Evolutionary conservation across 805 yeast species (phyloP), one percentile per base, ranked within the genome.

Genomic region (Nakazawaea wyomingensis): DNA sequence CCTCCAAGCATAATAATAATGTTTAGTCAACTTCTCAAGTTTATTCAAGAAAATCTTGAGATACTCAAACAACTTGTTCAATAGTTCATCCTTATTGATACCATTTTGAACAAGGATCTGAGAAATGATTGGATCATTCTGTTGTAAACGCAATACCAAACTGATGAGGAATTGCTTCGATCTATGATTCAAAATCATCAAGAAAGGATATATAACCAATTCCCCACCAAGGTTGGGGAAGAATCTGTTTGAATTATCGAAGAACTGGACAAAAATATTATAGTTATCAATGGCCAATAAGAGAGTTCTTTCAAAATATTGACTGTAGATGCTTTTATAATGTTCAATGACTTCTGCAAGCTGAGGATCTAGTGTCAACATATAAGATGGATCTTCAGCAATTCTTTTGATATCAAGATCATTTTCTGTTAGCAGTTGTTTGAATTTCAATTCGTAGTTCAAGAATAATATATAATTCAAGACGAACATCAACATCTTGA

Each of bases 91-190:
- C 32, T 55, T 55, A 41, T 63, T 64, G 26, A 64, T 64, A 6
- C 59, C 61, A 44, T 63, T 64, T 29, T 50, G 53, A 26, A 49
- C 51, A 27, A 64, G 48, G 35, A 64, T 61, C 34, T 62, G 66
- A 46, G 55, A 51, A 14, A 61, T 51, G 1, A 63, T 44, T 1
- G 67, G 65, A 4, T 65, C 61, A 37, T 52, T 56, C 45, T 64
- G 68, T 41, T 64, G 68, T 40, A 64, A 64, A 54, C 82, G 65
- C 40, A 77, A 51, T 20, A 76, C 69, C 50, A 77, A 54, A 34
- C 80, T 75, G n/a, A 77, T 76, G 58, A 77, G 63, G 50, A 77
- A 76, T 49, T 76, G 80, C 52, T 74, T 66, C 4, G 81, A 71
- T 49, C 82, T 63, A 49, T 76, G 80, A 45, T 79, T 78, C 30